Base-by-base conservation (phyloP, 345 rosid species). In the Aethionema arabicum region DNA sequence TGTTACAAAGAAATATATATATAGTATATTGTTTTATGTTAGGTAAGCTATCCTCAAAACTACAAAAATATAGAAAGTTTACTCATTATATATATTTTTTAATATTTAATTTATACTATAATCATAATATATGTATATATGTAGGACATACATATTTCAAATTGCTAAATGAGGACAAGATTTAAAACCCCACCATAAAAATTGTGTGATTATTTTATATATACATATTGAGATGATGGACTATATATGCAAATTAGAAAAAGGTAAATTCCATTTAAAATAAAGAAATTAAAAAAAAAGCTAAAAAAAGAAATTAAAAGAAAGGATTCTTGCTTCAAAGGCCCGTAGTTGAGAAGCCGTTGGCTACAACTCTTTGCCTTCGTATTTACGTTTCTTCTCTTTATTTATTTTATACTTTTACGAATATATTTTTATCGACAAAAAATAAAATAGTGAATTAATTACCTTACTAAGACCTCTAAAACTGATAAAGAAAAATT, bases 321-420 rank as follows among this genome's bases (percentile, higher is more conserved):
- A 61, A 31, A 36, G 59, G 77, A 73, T 73, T 61, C 72, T 73
- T 73, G 73, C 63, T 73, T 73, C 55, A 56, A 67, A 67, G 59
- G 73, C 55, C 60, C 65, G 70, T 58, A 64, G 74, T 59, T 55
- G 70, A 41, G 42, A 63, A 62, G 63, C 64, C 68, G 65, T 62
- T 55, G 61, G 42, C 38, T 47, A 42, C 46, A 48, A 10, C 59
- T 30, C 41, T 69, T 27, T 69, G 68, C 65, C 74, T 70, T 70
- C 54, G 16, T 39, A 42, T 56, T 57, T 57, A 70, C 65, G 74
- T 70, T 63, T 70, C 63, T 50, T 46, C 57, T 61, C 60, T n/a
- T 27, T 39, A 21, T 60, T 56, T 56, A 7, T 33, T 7, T 52
- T 39, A 1, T 60, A 47, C 47, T 11, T 33, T 7, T 55, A 39